These are phyloP conservation scores for Dendrobium catenatum DNA, from an alignment of 106 monocot genomes.

Conservation along the genomic window DNA sequence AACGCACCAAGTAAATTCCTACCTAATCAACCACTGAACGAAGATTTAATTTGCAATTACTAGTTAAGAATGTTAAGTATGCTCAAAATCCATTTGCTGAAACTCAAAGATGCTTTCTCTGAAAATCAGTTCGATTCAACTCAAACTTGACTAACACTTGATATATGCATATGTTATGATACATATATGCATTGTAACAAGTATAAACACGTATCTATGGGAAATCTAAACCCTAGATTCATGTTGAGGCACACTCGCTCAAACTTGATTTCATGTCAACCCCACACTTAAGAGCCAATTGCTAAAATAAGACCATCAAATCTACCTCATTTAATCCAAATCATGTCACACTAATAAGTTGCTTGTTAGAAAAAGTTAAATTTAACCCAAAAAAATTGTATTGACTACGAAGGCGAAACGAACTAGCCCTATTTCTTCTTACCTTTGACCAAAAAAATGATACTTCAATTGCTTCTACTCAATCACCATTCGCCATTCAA, in stretches of 20 bases:
- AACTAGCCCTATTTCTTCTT: not conserved
- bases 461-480: not conserved
- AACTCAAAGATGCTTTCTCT: too few relatives aligned
- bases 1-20: too few relatives aligned
- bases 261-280: not conserved
- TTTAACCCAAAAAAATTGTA: not conserved
- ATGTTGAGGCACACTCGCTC: not conserved
- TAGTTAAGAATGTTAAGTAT: too few relatives aligned
- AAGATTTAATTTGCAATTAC: too few relatives aligned
- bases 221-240: not conserved
- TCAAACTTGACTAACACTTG: not conserved
- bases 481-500: not conserved
- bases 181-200: not conserved
- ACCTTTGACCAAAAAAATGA: not conserved
- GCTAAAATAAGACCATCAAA: not conserved
- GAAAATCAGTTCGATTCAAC: too few relatives aligned
- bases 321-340: not conserved
- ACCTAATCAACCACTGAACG: too few relatives aligned
- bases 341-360: not conserved
- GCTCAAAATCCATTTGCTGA: too few relatives aligned
- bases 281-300: not conserved
- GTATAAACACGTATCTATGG: not conserved
- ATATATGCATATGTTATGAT: not conserved
- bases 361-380: not conserved
- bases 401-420: not conserved